These are phyloP conservation scores for Chaetomium globosum DNA, from an alignment of 2,329 filamentous ascomycete genomes.

Conservation along the genomic window DNA sequence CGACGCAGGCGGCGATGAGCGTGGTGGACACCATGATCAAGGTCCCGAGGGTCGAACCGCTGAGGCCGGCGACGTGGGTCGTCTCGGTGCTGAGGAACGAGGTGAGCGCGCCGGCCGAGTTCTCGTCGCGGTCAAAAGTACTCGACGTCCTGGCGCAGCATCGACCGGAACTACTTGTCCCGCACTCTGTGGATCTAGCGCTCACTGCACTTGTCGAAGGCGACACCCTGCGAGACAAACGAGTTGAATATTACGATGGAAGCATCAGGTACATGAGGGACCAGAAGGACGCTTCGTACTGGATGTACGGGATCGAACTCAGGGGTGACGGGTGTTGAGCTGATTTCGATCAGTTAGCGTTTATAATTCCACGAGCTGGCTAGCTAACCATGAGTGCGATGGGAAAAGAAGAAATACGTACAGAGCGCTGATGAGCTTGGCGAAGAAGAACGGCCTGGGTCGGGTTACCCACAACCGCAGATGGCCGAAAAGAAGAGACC, in stretches of 20 bases:
- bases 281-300: conserved; percentile 80
- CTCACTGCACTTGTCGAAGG: conserved; percentile 86
- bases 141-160: conserved; percentile 88
- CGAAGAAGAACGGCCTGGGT: conserved; percentile 76
- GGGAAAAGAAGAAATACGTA: conserved; percentile 43
- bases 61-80: conserved; percentile 84
- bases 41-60: conserved; percentile 84
- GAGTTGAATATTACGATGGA: conserved; percentile 69
- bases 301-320: conserved; percentile 59
- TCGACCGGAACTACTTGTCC: conserved; percentile 78
- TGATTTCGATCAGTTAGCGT: conserved; percentile 16
- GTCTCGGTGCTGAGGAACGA: conserved; percentile 88
- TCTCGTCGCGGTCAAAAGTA: conserved; percentile 93
- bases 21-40: conserved; percentile 80
- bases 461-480: conserved; percentile 74
- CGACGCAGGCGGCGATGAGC: conserved; percentile 69
- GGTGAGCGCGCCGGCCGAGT: conserved; percentile 84
- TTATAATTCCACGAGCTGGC: not conserved
- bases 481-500: conserved; percentile 75
- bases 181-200: conserved; percentile 80
- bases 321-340: conserved; percentile 42
- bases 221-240: conserved; percentile 68
- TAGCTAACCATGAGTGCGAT: too few relatives aligned
- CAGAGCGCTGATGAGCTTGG: conserved; percentile 79
- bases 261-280: conserved; percentile 86